These are phyloP conservation scores for Hypericum androsaemum DNA, from an alignment of 345 rosid genomes.

Conservation along the genomic window DNA sequence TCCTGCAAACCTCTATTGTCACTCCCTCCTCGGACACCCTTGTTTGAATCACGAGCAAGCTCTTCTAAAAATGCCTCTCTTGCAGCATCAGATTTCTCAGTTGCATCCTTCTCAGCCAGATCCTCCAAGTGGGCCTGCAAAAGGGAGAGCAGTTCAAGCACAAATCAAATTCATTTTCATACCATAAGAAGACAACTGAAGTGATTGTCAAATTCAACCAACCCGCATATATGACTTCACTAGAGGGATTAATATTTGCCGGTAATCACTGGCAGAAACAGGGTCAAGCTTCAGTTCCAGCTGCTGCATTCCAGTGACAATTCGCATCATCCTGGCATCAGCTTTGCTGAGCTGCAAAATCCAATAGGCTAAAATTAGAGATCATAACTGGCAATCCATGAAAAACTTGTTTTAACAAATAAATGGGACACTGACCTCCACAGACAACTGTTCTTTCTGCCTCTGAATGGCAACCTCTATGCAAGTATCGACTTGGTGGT, in stretches of 20 bases:
- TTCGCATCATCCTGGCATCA: conserved; percentile 67
- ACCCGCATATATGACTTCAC: conserved; percentile 81
- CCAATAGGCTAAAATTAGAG: no score
- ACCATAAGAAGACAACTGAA: conserved; percentile 9
- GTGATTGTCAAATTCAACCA: conserved; percentile 20
- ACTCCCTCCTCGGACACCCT: conserved; percentile 48
- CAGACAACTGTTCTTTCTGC: conserved; percentile 67
- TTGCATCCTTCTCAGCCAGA: conserved; percentile 90
- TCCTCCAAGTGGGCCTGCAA: conserved; percentile 74
- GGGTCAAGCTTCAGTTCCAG: conserved; percentile 74
- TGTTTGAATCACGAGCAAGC: conserved; percentile 84
- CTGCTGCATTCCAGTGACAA: conserved; percentile 65
- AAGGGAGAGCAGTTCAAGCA: not conserved
- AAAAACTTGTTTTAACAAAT: no score
- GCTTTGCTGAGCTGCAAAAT: conserved; percentile 66
- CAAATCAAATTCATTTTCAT: conserved; percentile 2
- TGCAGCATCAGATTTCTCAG: conserved; percentile 97
- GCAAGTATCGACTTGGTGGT: conserved; percentile 62
- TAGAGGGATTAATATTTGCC: conserved; percentile 50
- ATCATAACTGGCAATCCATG: no score
- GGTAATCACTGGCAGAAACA: conserved; percentile 63
- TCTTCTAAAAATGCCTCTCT: conserved; percentile 89
- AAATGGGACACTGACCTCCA: conserved; percentile 48
- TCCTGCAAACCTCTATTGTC: conserved; percentile 57
- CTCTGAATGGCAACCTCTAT: conserved; percentile 71